Conservation (phyloP, 768 basidiomycete genomes). For the Calocera viscosa region DNA sequence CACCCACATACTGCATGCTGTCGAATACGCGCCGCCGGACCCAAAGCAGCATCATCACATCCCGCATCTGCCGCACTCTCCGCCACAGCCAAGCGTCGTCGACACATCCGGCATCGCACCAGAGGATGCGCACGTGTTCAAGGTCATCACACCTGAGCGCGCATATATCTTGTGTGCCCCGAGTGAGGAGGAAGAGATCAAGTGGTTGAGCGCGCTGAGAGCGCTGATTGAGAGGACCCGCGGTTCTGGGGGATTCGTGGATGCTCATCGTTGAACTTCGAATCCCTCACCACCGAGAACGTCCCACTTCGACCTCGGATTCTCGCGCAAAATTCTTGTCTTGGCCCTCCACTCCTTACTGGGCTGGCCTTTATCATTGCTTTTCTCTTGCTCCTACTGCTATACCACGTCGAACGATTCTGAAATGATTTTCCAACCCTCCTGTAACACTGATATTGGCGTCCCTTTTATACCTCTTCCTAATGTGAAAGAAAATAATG, state of each 20-base stretch:
- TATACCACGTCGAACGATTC: neutral
- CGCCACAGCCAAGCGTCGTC: neutral
- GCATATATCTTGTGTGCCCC: constrained; percentile 84
- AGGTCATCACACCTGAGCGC: constrained; percentile 89
- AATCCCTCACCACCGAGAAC: neutral
- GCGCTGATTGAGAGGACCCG: constrained; percentile 70
- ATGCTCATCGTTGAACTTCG: neutral
- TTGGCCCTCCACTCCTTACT: neutral
- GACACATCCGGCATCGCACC: constrained; percentile 25
- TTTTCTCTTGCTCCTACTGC: too few species aligned
- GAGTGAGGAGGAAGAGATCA: constrained; percentile 94
- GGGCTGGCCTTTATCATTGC: neutral
- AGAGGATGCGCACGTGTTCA: constrained; percentile 61
- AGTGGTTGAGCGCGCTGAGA: constrained; percentile 90
- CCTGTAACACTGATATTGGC: neutral
- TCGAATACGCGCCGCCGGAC: constrained; percentile 45
- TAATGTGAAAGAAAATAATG: neutral
- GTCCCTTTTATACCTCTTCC: neutral
- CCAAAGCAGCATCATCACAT: neutral
- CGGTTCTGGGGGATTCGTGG: constrained; percentile 18
- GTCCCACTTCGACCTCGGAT: neutral
- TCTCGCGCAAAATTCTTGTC: neutral
- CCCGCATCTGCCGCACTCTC: constrained; percentile 8
- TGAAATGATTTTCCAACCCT: neutral
- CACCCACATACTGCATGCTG: constrained; percentile 73